These are phyloP conservation scores for Verticillium isaacii DNA, from an alignment of 2,329 filamentous ascomycete species.

Conservation along the genomic window DNA sequence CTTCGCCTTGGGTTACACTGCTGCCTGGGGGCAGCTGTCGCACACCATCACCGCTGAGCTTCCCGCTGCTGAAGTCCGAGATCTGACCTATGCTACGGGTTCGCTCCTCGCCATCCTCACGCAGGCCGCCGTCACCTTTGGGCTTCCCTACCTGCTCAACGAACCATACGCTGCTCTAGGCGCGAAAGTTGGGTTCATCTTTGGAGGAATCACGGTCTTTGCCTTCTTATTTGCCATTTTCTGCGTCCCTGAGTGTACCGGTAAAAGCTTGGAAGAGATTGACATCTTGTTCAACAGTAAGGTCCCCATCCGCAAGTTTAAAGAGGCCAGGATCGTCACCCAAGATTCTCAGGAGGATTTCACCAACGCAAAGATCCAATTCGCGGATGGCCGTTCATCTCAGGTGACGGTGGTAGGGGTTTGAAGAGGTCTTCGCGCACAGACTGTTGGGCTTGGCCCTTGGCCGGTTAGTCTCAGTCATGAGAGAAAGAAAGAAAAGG, in stretches of 20 bases:
- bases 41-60: slow-evolving; percentile 30
- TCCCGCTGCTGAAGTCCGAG: slow-evolving; percentile 22
- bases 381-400: too few relatives aligned
- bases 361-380: too few relatives aligned
- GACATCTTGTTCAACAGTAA: slow-evolving; percentile 34
- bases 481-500: too few relatives aligned
- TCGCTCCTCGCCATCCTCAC: slow-evolving; percentile 23
- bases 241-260: slow-evolving; percentile 45
- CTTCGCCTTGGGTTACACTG: slow-evolving; percentile 22
- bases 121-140: slow-evolving; percentile 27
- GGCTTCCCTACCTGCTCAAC: slow-evolving; percentile 31
- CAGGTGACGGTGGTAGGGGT: too few relatives aligned
- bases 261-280: slow-evolving; percentile 70
- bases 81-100: slow-evolving; percentile 23
- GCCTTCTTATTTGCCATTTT: slow-evolving; percentile 18
- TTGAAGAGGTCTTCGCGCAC: too few relatives aligned
- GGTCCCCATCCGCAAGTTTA: background rate
- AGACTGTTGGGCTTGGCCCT: too few relatives aligned
- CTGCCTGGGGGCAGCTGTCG: slow-evolving; percentile 27
- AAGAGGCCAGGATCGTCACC: too few relatives aligned
- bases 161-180: slow-evolving; percentile 26
- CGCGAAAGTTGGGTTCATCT: slow-evolving; percentile 30
- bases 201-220: slow-evolving; percentile 19
- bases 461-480: too few relatives aligned
- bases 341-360: too few relatives aligned